Evolutionary conservation across 164 flowering plant species (phyloP), one percentile per base, ranked within the genome.

Genomic region (Vitis rotundifolia): DNA sequence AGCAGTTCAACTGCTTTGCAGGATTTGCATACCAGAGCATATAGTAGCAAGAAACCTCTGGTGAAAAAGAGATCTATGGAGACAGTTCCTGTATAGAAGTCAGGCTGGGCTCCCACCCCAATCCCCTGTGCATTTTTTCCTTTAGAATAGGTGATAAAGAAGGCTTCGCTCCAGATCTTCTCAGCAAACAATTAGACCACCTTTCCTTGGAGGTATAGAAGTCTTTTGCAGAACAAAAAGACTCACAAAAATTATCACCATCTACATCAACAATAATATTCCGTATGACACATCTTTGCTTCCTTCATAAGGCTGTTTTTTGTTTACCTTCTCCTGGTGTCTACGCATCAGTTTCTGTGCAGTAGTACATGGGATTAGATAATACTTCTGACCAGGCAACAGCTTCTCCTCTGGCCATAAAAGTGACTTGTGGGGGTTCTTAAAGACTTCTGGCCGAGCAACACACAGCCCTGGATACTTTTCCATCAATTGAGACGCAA

Each of bases 41-140:
- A 15, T 15, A 22, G 54, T 16, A 28, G 3, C 19, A 52, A 37
- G 7, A 26, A 50, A 44, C 49, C 3, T 22, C 9, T 3, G 44
- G 1, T 19, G 50, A 69, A 66, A 14, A 47, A 28, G 8, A 44
- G 13, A 56, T 18, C 84, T 79, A 87, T 18, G 88, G 89, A 71
- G 91, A 89, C 3, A 84, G 26, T 77, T 90, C 93, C 64, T 78
- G 74, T 8, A 88, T 80, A 61, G 88, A 86, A 60, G 75, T 66
- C 47, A 89, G 76, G 68, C 85, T 83, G 18, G 93, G 93, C 69
- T 86, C 82, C 97, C 93, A 90, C 4, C 63, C 81, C 1, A 62
- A n/a, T 28, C 69, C 72, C 54, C 67, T 74, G 68, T 64, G 54
- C 11, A n/a, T 2, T 70, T 71, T 86, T 55, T 67, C 61, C 76